A percentile compares a stretch with the other conserved stretches of the same genome.
Conservation (phyloP, 2,329 filamentous ascomycete genomes). For the Diaporthe batatas region DNA sequence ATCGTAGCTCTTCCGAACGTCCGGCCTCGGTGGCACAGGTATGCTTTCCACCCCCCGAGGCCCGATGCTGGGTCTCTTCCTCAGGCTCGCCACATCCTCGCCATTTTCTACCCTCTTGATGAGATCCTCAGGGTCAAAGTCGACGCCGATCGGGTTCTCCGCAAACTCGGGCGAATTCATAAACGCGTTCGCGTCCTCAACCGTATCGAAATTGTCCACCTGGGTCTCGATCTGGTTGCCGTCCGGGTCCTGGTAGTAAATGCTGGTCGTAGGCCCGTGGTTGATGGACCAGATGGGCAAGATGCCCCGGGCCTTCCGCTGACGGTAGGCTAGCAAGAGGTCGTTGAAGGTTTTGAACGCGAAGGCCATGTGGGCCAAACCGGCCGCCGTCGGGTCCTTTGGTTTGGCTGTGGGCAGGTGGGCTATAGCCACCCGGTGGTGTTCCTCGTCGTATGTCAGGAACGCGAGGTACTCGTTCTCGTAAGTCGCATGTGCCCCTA, state of each 20-base stretch:
- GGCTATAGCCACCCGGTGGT: constrained; percentile 60
- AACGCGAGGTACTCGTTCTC: constrained; percentile 51
- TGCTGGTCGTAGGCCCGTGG: constrained; percentile 60
- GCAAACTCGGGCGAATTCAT: constrained; percentile 54
- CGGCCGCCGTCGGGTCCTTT: constrained; percentile 46
- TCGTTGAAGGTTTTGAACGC: constrained; percentile 53
- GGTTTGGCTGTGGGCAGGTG: constrained; percentile 46
- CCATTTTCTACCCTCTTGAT: constrained; percentile 18
- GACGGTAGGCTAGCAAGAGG: constrained; percentile 53
- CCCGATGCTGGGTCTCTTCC: constrained; percentile 14
- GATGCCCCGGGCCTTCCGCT: constrained; percentile 54
- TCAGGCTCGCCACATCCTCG: constrained; percentile 7
- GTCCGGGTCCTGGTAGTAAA: constrained; percentile 65
- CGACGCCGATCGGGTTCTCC: constrained; percentile 53
- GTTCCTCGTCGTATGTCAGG: constrained; percentile 60
- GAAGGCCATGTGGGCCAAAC: constrained; percentile 60
- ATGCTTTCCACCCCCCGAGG: background rate
- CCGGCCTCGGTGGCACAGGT: constrained; percentile 18
- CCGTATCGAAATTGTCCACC: constrained; percentile 57
- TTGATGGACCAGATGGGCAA: constrained; percentile 59
- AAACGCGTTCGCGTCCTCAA: constrained; percentile 54
- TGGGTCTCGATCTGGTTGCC: constrained; percentile 63
- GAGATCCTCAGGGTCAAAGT: constrained; percentile 41
- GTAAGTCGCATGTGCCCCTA: constrained; percentile 50
- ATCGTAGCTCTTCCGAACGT: constrained; percentile 18